These are phyloP conservation scores for Agrocybe praecox DNA, from an alignment of 768 basidiomycete species.

Conservation along the genomic window DNA sequence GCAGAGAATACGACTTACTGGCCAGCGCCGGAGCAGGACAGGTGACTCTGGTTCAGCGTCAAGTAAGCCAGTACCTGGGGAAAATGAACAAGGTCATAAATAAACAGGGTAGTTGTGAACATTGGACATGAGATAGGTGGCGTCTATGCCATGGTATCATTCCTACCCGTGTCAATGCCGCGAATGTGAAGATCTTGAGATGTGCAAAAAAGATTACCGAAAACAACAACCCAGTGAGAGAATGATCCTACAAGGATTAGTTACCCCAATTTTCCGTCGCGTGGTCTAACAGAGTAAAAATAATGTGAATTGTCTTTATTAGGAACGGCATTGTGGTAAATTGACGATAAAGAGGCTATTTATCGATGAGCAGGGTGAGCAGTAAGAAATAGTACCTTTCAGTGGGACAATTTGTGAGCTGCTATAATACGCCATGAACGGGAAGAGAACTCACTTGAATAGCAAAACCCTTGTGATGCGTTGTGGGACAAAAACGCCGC, in stretches of 20 bases:
- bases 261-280: conserved; percentile 5
- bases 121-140: neutral
- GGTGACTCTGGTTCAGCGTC: neutral
- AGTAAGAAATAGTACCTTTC: neutral
- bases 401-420: neutral
- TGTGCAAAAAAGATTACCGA: neutral
- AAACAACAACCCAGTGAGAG: conserved; percentile 9
- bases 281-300: conserved; percentile 10
- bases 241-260: conserved; percentile 7
- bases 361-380: neutral
- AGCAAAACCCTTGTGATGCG: conserved; percentile 1
- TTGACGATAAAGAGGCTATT: neutral
- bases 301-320: conserved; percentile 6
- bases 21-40: neutral
- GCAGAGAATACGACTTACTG: neutral
- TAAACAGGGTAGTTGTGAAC: neutral
- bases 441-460: neutral
- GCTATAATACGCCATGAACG: neutral
- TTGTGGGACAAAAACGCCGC: neutral
- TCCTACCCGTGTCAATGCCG: conserved; percentile 1
- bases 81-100: neutral
- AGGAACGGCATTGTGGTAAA: neutral
- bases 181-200: conserved; percentile 7
- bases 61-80: neutral
- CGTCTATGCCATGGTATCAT: neutral